Percentiles rank a stretch among this genome's conserved stretches.
Conservation (phyloP, 2,329 filamentous ascomycete species). For the Berkeleyomyces basicola region DNA sequence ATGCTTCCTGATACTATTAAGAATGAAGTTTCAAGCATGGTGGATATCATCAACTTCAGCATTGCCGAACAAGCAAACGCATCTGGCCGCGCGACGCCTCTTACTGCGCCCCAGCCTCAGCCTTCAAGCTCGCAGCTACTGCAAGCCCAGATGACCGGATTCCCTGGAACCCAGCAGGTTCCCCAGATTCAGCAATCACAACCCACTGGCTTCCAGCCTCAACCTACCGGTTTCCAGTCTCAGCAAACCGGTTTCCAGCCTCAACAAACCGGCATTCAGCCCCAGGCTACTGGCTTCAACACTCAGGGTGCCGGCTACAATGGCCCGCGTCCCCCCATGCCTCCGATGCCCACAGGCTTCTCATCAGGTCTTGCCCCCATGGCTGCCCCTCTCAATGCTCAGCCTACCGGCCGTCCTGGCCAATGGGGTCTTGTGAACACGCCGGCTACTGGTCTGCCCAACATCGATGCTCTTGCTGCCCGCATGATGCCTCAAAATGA, state of each 20-base stretch:
- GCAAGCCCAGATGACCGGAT: conserved; percentile 52
- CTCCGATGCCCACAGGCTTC: conserved; percentile 59
- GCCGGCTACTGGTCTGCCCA: conserved; percentile 73
- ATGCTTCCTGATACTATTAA: conserved; percentile 67
- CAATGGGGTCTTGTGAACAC: conserved; percentile 99
- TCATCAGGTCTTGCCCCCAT: conserved; percentile 40
- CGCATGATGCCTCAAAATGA: conserved; percentile 97
- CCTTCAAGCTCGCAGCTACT: conserved; percentile 52
- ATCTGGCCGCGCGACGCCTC: conserved; percentile 30
- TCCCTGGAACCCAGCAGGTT: conserved; percentile 33
- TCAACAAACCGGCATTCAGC: conserved; percentile 31
- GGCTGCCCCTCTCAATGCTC: conserved; percentile 59
- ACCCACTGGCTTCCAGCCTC: conserved; percentile 25
- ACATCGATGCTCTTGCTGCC: conserved; percentile 80
- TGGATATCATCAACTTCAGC: conserved; percentile 95
- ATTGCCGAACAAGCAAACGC: conserved; percentile 53
- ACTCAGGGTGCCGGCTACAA: conserved; percentile 67
- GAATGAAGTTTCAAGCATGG: conserved; percentile 98
- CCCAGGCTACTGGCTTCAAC: conserved; percentile 53
- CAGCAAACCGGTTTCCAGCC: conserved; percentile 44
- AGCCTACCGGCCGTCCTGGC: conserved; percentile 81
- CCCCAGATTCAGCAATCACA: conserved; percentile 13
- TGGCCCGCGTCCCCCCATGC: conserved; percentile 74
- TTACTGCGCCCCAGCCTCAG: conserved; percentile 50
- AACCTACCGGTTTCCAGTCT: conserved; percentile 28